Evolutionary conservation across 2,329 filamentous ascomycete genomes (phyloP), one percentile per base, ranked within the genome.

Genomic region (Penicillium crustosum): DNA sequence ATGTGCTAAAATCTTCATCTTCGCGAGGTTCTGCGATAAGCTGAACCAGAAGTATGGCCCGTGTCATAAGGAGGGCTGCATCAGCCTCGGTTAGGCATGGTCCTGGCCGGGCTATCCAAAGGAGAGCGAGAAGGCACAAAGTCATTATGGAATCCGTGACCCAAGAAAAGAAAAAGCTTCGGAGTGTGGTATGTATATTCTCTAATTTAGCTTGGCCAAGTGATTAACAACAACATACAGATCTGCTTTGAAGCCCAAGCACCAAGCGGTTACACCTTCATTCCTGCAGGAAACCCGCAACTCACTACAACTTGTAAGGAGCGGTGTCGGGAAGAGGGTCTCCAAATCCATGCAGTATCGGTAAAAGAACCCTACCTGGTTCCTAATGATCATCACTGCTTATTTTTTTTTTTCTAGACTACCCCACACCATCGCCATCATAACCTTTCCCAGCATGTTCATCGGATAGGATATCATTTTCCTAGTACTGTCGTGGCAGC

Each of bases 391-490:
- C 38, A 51, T 51, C 45, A 53, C 49, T 63, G 48, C 61, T 65
- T 57, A 68, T 64, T n/a, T 53, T 39, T 41, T 39, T 41, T 39
- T 47, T 53, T 54, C 17, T 60, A 82, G 77, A 83, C 79, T 59
- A 81, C 78, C 45, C 81, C 77, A 29, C 78, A 82, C 65, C 72
- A 76, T 59, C 72, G 79, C 49, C 79, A 76, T 13, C 79, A 82
- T 52, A 79, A 81, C 58, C 73, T 87, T 2, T 84, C 83, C 2
- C 80, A 85, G 65, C 83, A 87, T 67, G 80, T 86, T 49, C 81
- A 85, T 63, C 80, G 85, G 41, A 81, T 87, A 60, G 86, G 86
- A 17, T 84, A 85, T 68, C 85, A 87, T 67, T 87, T 88, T 60
- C 83, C 83, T 7, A 81, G 81, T 57, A 75, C 80, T n/a, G 79